phyloP scores from a whole-genome alignment of 352 stramenopile species.

The Phytophthora megakarya region DNA sequence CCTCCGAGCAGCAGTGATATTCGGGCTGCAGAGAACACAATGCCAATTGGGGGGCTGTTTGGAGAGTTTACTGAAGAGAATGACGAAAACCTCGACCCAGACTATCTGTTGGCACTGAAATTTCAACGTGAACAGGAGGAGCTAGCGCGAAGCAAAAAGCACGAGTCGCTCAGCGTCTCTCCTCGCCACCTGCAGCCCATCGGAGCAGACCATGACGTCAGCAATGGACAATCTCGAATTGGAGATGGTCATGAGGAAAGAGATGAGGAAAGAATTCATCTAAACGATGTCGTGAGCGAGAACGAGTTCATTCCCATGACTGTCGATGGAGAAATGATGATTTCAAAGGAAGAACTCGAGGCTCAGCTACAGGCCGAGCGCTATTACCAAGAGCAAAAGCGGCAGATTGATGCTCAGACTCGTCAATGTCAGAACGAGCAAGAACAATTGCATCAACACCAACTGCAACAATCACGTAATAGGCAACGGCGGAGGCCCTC shows the following conservation, averaged over 20 bases:
- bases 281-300: constrained; percentile 35
- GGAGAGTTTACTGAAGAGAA: constrained; percentile 12
- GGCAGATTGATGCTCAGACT: constrained; percentile 48
- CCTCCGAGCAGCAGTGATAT: constrained; percentile 11
- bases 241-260: constrained; percentile 4
- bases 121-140: constrained; percentile 84
- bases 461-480: constrained; percentile 33
- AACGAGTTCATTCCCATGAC: constrained; percentile 49
- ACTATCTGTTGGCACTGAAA: constrained; percentile 74
- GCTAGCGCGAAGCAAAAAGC: constrained; percentile 31
- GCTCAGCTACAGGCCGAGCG: constrained; percentile 67
- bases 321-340: constrained; percentile 55
- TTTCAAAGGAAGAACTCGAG: constrained; percentile 70
- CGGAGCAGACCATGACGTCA: constrained; percentile 5
- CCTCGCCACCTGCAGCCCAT: constrained; percentile 26
- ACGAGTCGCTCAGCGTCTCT: constrained; percentile 19
- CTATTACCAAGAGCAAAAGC: constrained; percentile 80
- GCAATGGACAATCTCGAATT: constrained; percentile 3
- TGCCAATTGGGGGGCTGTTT: constrained; percentile 18
- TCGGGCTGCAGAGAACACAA: constrained; percentile 18
- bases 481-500: constrained; percentile 18
- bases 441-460: constrained; percentile 29
- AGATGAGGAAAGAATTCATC: constrained; percentile 7
- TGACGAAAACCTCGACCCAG: constrained; percentile 44
- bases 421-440: constrained; percentile 45